Conservation (phyloP, 2,329 filamentous ascomycete species). For the Calonectria pteridis region DNA sequence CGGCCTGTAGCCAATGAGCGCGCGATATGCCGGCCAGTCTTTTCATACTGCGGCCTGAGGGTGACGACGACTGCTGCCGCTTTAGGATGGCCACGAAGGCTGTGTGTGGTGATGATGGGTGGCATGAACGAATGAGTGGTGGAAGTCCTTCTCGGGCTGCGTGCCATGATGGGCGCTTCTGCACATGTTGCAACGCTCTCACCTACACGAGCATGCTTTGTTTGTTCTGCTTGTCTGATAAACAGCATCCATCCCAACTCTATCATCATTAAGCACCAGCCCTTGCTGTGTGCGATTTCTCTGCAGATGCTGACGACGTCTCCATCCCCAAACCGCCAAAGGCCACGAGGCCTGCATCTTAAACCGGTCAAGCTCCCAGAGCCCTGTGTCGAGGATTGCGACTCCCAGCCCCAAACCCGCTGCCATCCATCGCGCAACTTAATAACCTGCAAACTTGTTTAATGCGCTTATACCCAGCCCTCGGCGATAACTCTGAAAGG, state of each 20-base stretch:
- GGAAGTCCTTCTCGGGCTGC: neutral
- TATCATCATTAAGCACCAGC: conserved; percentile 18
- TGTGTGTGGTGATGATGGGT: conserved; percentile 37
- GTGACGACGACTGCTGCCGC: conserved; percentile 48
- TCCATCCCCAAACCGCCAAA: conserved; percentile 9
- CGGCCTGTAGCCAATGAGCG: conserved; percentile 10
- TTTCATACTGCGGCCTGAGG: conserved; percentile 43
- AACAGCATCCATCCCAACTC: conserved; percentile 8
- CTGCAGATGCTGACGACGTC: conserved; percentile 40
- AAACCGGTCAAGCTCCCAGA: conserved; percentile 41
- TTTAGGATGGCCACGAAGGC: conserved; percentile 36
- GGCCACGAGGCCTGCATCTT: conserved; percentile 43
- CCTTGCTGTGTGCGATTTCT: conserved; percentile 11
- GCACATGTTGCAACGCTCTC: conserved; percentile 17
- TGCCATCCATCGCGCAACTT: neutral
- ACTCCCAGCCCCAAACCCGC: neutral
- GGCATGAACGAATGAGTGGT: conserved; percentile 15
- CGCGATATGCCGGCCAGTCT: neutral
- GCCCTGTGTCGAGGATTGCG: neutral
- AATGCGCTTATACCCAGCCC: conserved; percentile 7
- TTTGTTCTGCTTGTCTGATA: neutral
- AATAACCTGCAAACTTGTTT: neutral
- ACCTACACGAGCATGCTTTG: conserved; percentile 12
- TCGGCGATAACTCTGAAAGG: conserved; percentile 23
- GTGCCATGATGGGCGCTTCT: conserved; percentile 1